These are phyloP conservation scores for Coemansia sp. DNA, from an alignment of 371 early-diverging fungal species.

Conservation along the genomic window DNA sequence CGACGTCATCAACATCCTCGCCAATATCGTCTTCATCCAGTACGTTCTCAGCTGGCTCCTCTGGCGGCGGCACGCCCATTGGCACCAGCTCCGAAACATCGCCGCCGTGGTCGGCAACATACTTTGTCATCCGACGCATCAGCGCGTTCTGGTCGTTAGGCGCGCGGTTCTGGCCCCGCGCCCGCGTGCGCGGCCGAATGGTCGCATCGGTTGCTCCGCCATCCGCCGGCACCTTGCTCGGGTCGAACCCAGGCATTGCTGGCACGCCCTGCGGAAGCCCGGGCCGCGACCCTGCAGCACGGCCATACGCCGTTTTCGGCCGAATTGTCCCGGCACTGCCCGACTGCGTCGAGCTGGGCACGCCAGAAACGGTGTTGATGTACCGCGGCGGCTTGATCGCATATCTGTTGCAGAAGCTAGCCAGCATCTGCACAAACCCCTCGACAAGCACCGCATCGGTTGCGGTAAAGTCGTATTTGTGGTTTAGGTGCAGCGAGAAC, in stretches of 20 bases:
- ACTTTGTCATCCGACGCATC: conserved; percentile 46
- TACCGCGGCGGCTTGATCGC: conserved; percentile 35
- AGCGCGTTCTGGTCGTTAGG: conserved; percentile 39
- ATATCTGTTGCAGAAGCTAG: conserved; percentile 41
- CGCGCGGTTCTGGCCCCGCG: conserved; percentile 17
- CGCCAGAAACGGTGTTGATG: conserved; percentile 42
- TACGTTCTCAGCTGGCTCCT: conserved; percentile 7
- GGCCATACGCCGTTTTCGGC: conserved; percentile 39
- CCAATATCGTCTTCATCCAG: conserved; percentile 16
- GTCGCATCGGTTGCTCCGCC: conserved; percentile 3
- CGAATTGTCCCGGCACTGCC: conserved; percentile 36
- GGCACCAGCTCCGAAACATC: conserved; percentile 42
- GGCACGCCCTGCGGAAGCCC: conserved; percentile 12
- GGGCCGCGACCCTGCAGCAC: conserved; percentile 11
- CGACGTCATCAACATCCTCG: conserved; percentile 44
- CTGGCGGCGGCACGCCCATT: conserved; percentile 30
- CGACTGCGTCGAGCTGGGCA: conserved; percentile 8
- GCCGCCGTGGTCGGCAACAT: conserved; percentile 44
- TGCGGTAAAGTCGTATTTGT: conserved; percentile 43
- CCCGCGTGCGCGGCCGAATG: conserved; percentile 21
- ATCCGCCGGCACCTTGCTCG: conserved; percentile 9
- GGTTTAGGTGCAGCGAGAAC: conserved; percentile 38
- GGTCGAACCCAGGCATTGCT: conserved; percentile 23
- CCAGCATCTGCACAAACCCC: conserved; percentile 44
- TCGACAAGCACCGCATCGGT: conserved; percentile 38